Conservation (phyloP, 371 early-diverging fungal genomes). For the Smittium mucronatum region DNA sequence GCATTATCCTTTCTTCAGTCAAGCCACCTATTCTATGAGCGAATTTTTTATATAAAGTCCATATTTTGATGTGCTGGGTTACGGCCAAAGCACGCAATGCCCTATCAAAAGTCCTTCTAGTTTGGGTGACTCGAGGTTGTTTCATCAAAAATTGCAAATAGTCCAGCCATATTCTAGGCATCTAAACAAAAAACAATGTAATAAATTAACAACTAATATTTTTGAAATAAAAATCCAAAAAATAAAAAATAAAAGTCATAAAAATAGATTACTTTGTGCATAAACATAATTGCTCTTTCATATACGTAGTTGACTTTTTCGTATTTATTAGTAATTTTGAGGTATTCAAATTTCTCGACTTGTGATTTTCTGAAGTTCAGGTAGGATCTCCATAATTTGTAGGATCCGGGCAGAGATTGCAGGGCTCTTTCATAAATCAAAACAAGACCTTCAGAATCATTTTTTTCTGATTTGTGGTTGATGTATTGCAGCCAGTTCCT, state of each 20-base stretch:
- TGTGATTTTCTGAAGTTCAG: conserved; percentile 51
- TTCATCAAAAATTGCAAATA: conserved; percentile 57
- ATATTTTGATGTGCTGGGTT: conserved; percentile 82
- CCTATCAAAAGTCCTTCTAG: conserved; percentile 77
- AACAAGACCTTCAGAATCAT: conserved; percentile 15
- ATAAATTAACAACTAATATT: too few species aligned
- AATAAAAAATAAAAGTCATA: background rate
- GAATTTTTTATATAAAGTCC: conserved; percentile 75
- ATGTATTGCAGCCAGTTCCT: conserved; percentile 82
- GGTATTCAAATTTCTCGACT: conserved; percentile 35
- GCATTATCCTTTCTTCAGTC: conserved; percentile 62
- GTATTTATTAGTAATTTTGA: conserved; percentile 42
- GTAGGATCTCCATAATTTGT: conserved; percentile 90
- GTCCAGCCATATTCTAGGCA: conserved; percentile 72
- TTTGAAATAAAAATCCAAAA: background rate
- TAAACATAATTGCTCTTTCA: conserved; percentile 69
- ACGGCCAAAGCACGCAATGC: conserved; percentile 82
- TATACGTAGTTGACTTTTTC: conserved; percentile 54
- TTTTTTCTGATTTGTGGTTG: conserved; percentile 54
- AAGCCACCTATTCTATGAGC: conserved; percentile 67
- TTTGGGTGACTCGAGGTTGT: conserved; percentile 56
- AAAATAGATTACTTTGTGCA: conserved; percentile 48
- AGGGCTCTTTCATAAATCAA: conserved; percentile 80
- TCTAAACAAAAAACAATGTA: conserved; percentile 24
- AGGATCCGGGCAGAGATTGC: conserved; percentile 76